phyloP scores from a whole-genome alignment of 495 filamentous ascomycete species.

The Podospora conica region DNA sequence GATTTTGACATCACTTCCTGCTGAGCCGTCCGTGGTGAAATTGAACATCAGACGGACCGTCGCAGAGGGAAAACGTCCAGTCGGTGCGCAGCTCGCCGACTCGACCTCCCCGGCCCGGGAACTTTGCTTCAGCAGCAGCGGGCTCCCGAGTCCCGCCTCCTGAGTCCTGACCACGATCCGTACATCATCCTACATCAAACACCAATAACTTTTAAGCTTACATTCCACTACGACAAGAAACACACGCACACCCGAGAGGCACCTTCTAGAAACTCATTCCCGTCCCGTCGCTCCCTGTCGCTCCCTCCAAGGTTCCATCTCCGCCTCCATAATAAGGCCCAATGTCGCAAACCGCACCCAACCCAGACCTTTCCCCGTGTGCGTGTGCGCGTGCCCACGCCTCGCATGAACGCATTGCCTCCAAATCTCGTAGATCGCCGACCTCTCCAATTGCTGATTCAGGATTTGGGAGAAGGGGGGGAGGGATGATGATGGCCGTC shows the following conservation, averaged over 20 bases:
- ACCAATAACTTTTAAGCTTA: not conserved
- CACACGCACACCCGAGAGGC: not conserved
- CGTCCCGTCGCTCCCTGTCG: not conserved
- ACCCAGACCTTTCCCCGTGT: not conserved
- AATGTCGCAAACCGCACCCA: not conserved
- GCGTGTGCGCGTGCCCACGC: no score
- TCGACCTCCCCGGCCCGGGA: conserved; percentile 8
- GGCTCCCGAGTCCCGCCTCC: not conserved
- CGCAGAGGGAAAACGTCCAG: not conserved
- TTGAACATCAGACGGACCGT: not conserved
- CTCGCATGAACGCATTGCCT: conserved; percentile 31
- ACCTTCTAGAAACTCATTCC: not conserved
- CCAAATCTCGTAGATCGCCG: conserved; percentile 23
- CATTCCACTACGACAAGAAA: not conserved
- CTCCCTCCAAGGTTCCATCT: not conserved
- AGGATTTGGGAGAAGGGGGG: conserved; percentile 9
- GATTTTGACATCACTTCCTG: not conserved
- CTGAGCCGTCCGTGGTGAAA: not conserved
- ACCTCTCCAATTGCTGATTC: conserved; percentile 22
- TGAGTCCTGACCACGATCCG: not conserved
- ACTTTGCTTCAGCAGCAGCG: not conserved
- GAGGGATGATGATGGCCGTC: conserved; percentile 7
- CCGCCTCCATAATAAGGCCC: not conserved
- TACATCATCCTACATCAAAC: not conserved
- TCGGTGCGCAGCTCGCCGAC: not conserved